Percentiles rank a stretch among this genome's conserved stretches.
Conservation (phyloP, 495 filamentous ascomycete genomes). For the Aspergillus sparsus region DNA sequence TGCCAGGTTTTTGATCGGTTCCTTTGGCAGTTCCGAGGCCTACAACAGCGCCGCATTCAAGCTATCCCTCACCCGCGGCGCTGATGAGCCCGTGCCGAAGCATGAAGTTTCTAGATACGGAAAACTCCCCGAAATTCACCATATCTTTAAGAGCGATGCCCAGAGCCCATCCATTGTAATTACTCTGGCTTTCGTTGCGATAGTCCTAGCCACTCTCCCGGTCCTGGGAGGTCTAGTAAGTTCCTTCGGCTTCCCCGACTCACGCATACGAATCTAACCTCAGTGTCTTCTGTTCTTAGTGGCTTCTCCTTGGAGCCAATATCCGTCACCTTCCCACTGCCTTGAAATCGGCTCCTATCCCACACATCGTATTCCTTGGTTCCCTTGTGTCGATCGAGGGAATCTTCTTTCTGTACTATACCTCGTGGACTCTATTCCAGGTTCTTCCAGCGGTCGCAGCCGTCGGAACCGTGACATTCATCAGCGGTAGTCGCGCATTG, state of each 20-base stretch:
- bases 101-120: slow-evolving; percentile 71
- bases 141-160: slow-evolving; percentile 81
- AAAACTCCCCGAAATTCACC: slow-evolving; percentile 80
- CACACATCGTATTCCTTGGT: slow-evolving; percentile 78
- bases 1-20: slow-evolving; percentile 79
- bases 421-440: slow-evolving; percentile 90
- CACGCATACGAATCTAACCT: slow-evolving; percentile 1
- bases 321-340: slow-evolving; percentile 75
- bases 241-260: slow-evolving; percentile 14
- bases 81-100: slow-evolving; percentile 58
- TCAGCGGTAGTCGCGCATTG: slow-evolving; percentile 89
- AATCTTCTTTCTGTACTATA: slow-evolving; percentile 95
- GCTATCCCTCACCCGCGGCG: slow-evolving; percentile 63
- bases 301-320: slow-evolving; percentile 83
- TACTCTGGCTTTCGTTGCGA: slow-evolving; percentile 71
- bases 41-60: slow-evolving; percentile 66
- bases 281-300: slow-evolving; percentile 47
- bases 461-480: slow-evolving; percentile 69
- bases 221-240: slow-evolving; percentile 70
- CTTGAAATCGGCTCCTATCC: slow-evolving; percentile 67
- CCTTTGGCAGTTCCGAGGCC: slow-evolving; percentile 74
- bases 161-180: slow-evolving; percentile 81
- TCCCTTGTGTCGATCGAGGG: slow-evolving; percentile 85
- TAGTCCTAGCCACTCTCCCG: slow-evolving; percentile 70
- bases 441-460: slow-evolving; percentile 70